Evolutionary conservation across 768 basidiomycete genomes (phyloP).

Genomic region (Hypsizygus marmoreus): DNA sequence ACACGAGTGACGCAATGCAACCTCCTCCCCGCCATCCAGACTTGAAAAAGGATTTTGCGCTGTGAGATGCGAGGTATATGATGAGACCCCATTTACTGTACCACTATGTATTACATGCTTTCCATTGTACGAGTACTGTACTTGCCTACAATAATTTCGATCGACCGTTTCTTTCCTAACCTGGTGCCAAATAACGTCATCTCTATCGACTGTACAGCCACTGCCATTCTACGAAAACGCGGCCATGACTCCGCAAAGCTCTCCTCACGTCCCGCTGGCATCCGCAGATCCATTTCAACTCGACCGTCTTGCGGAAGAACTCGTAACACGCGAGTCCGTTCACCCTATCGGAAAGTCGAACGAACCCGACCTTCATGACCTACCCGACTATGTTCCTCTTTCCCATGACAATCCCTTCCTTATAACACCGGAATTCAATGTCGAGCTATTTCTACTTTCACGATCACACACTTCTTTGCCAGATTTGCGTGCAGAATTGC

Average conservation of each 20-base stretch:
- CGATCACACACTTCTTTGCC: constrained; percentile 83
- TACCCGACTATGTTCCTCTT: constrained; percentile 70
- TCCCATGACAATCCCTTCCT: constrained; percentile 81
- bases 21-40: background rate
- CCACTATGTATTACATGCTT: too few species aligned
- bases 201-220: background rate
- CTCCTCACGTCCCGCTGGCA: constrained; percentile 7
- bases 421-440: constrained; percentile 67
- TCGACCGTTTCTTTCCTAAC: background rate
- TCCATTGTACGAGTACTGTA: too few species aligned
- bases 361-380: constrained; percentile 37
- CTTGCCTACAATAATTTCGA: background rate
- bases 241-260: constrained; percentile 11
- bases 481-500: constrained; percentile 84
- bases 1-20: background rate
- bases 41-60: background rate
- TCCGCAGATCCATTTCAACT: constrained; percentile 63
- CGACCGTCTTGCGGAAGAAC: constrained; percentile 73
- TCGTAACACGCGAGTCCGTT: constrained; percentile 53
- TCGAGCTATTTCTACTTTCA: constrained; percentile 87
- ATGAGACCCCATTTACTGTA: too few species aligned
- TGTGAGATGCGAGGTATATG: too few species aligned
- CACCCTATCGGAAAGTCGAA: constrained; percentile 11
- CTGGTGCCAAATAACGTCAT: background rate
- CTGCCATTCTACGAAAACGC: too few species aligned